Conservation (phyloP, 345 rosid genomes). For the Punica granatum region DNA sequence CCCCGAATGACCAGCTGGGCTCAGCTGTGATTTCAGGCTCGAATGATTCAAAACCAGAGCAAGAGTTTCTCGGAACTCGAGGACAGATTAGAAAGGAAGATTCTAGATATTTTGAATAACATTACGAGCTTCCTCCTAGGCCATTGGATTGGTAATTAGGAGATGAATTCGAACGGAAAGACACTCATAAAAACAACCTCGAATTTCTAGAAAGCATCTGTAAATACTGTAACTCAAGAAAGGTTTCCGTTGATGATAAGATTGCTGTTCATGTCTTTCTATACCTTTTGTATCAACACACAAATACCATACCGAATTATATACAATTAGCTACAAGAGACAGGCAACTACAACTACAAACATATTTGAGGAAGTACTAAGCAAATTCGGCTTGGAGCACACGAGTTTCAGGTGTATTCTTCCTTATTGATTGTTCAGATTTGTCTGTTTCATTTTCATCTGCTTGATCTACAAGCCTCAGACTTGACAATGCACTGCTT, state of each 20-base stretch:
- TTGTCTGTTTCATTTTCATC: constrained; percentile 2
- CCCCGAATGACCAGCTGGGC: constrained; percentile 9
- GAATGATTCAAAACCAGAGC: constrained; percentile 12
- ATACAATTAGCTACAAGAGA: not conserved
- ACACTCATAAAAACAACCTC: not conserved
- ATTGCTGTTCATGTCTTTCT: not conserved
- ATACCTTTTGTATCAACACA: not conserved
- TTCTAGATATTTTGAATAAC: not conserved
- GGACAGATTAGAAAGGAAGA: not conserved
- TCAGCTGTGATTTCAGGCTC: constrained; percentile 14
- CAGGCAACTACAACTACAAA: not conserved
- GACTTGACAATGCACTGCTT: constrained; percentile 43
- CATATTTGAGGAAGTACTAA: constrained; percentile 3
- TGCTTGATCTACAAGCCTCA: constrained; percentile 39
- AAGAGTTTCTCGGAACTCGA: not conserved
- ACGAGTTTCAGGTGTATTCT: not conserved
- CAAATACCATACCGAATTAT: not conserved
- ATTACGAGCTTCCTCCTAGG: not conserved
- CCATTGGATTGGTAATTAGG: not conserved
- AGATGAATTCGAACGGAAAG: not conserved
- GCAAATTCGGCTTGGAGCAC: constrained; percentile 11
- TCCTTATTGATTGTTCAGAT: not conserved
- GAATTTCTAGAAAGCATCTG: not conserved
- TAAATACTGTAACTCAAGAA: not conserved
- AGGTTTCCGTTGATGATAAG: not conserved